A percentile compares a stretch with the other conserved stretches of the same genome.
Conservation (phyloP, 345 rosid species). For the Adansonia digitata region DNA sequence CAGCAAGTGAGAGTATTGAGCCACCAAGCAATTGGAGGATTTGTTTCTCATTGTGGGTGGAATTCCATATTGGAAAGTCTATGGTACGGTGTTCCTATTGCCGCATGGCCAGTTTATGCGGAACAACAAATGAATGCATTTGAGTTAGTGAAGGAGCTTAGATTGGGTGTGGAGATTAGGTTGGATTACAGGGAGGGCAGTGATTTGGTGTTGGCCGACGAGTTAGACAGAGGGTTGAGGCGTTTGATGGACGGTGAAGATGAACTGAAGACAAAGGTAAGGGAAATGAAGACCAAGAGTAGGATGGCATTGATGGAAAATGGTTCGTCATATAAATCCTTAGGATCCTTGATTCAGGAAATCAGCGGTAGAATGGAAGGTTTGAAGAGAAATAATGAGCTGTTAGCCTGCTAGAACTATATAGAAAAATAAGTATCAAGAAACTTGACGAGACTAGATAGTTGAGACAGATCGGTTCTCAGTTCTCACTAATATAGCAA, state of each 20-base stretch:
- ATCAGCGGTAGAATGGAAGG: background rate
- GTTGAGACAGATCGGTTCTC: too few species aligned
- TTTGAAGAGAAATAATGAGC: background rate
- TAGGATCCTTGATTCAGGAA: background rate
- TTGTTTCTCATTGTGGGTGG: constrained; percentile 30
- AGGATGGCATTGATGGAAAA: constrained; percentile 1
- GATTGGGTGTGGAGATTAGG: constrained; percentile 18
- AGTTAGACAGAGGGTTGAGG: constrained; percentile 11
- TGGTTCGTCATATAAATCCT: background rate
- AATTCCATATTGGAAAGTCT: constrained; percentile 25
- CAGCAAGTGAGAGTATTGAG: constrained; percentile 16
- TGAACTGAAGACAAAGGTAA: background rate
- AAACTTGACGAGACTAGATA: too few species aligned
- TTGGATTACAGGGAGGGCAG: constrained; percentile 18
- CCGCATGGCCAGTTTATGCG: constrained; percentile 18
- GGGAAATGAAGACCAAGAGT: background rate
- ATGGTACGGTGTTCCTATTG: constrained; percentile 22
- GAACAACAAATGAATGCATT: constrained; percentile 31
- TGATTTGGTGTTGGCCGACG: background rate
- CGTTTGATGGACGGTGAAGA: constrained; percentile 3
- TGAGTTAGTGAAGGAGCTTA: constrained; percentile 17
- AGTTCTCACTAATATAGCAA: too few species aligned
- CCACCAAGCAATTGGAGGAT: constrained; percentile 21
- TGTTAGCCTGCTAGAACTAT: background rate
- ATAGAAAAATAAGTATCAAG: too few species aligned